Evolutionary conservation across 23 red algal genomes (phyloP).

Genomic region (Gracilaria domingensis): DNA sequence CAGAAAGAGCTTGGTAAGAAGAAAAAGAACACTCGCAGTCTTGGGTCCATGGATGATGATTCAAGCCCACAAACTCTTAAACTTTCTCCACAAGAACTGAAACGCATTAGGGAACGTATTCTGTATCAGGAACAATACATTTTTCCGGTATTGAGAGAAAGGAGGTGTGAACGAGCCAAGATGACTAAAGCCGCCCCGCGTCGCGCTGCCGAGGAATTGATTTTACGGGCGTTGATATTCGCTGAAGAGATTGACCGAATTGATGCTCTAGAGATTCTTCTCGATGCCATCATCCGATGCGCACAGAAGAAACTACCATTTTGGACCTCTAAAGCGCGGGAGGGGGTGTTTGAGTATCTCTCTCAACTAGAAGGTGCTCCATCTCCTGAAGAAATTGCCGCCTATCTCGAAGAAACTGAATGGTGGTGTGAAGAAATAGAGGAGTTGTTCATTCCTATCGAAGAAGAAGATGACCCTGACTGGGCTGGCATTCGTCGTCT

Average conservation of each 20-base stretch:
- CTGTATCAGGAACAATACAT: conserved; percentile 53
- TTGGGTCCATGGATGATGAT: background rate
- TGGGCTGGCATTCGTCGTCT: conserved; percentile 40
- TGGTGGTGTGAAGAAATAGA: conserved; percentile 67
- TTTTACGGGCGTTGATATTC: conserved; percentile 59
- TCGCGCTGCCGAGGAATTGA: conserved; percentile 60
- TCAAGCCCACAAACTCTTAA: background rate
- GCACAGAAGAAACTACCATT: conserved; percentile 57
- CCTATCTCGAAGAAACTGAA: conserved; percentile 39
- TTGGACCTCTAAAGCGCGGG: conserved; percentile 54
- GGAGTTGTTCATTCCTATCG: conserved; percentile 38
- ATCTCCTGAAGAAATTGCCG: conserved; percentile 45
- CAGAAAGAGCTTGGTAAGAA: background rate
- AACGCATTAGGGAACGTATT: conserved; percentile 39
- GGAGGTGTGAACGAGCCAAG: conserved; percentile 14
- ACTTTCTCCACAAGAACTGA: conserved; percentile 26
- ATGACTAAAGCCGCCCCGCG: conserved; percentile 27
- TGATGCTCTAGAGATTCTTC: conserved; percentile 45
- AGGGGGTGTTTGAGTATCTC: conserved; percentile 55
- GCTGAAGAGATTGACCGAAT: conserved; percentile 36
- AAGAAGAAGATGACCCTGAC: conserved; percentile 46
- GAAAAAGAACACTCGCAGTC: conserved; percentile 12
- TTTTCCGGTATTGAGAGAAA: conserved; percentile 23
- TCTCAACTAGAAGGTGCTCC: conserved; percentile 38
- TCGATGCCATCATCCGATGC: conserved; percentile 45